Evolutionary conservation across 75 land plant genomes (phyloP), one percentile per base, ranked within the genome.

Genomic region (Pinus tabuliformis): DNA sequence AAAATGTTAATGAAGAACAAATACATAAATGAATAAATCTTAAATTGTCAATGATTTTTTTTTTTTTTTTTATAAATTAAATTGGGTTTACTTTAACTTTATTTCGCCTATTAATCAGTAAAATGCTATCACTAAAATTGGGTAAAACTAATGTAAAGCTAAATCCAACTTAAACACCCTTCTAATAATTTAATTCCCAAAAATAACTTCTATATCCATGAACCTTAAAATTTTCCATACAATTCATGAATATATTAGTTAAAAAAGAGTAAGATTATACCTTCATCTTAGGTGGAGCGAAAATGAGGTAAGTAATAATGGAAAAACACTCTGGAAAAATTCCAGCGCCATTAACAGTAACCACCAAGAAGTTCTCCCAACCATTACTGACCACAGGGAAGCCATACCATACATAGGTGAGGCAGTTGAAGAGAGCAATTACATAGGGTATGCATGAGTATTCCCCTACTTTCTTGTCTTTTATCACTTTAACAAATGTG

Each of bases 361-460:
- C 56, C 24, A 91, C 65, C 26, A 83, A 83, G 59, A 89, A 73
- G 72, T 87, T 86, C 74, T 91, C 85, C 89, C 88, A 86, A 3
- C 57, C 57, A 5, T 72, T 22, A 71, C 89, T 91, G 16, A 91
- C 89, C 3, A 91, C 78, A 12, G 94, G 94, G 71, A 85, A 45
- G 26, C 89, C 91, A 68, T 91, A 91, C 88, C 87, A 87, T 49
- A 87, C 81, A 75, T 91, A 92, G 0, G 90, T 72, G 76, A 92
- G 82, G 73, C 89, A 92, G 78, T 90, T 94, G 62, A 88, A 81
- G 56, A 92, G 87, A 3, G 95, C 90, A 62, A 87, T 33, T 3
- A 88, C 79, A 77, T 94, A 94, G 14, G 95, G 97, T 5, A 90
- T 49, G 56, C 90, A 89, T 22, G 91, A 88, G 79, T 79, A 94